phyloP scores from a whole-genome alignment of 23 red algal species.

The Gracilaria vermiculophylla region DNA sequence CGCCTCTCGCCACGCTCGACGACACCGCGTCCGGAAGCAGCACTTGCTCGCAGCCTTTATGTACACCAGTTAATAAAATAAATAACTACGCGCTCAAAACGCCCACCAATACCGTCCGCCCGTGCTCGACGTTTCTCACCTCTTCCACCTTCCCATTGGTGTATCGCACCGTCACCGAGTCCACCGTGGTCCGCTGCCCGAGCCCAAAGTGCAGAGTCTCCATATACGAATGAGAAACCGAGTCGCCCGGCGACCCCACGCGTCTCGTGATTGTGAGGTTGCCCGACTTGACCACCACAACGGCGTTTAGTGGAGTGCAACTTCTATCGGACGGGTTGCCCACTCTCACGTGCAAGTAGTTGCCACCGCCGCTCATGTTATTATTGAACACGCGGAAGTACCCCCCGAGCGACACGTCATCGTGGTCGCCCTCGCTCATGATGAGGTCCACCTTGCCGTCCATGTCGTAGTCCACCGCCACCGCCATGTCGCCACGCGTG shows the following conservation, averaged over 20 bases:
- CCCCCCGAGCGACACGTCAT: not conserved
- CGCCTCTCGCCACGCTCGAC: no score
- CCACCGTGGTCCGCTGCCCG: not conserved
- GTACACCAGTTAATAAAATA: no score
- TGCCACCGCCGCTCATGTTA: not conserved
- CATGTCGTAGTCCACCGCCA: conserved; percentile 57
- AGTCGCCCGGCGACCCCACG: conserved; percentile 27
- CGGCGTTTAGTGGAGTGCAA: not conserved
- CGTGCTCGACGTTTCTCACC: not conserved
- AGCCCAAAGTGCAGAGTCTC: conserved; percentile 54
- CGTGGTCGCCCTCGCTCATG: not conserved
- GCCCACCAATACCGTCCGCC: not conserved
- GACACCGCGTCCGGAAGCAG: no score
- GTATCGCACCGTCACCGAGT: conserved; percentile 15
- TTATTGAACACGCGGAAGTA: conserved; percentile 11
- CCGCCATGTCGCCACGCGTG: conserved; percentile 28
- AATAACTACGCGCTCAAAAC: not conserved
- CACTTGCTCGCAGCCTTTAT: no score
- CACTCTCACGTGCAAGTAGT: conserved; percentile 20
- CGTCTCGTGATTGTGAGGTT: conserved; percentile 6
- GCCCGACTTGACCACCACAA: not conserved
- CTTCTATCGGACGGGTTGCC: not conserved
- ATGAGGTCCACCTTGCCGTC: conserved; percentile 50
- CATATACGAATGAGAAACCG: conserved; percentile 1
- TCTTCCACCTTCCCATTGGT: not conserved